Evolutionary conservation across 2,329 filamentous ascomycete genomes (phyloP).

Genomic region (Tothia fuscella): DNA sequence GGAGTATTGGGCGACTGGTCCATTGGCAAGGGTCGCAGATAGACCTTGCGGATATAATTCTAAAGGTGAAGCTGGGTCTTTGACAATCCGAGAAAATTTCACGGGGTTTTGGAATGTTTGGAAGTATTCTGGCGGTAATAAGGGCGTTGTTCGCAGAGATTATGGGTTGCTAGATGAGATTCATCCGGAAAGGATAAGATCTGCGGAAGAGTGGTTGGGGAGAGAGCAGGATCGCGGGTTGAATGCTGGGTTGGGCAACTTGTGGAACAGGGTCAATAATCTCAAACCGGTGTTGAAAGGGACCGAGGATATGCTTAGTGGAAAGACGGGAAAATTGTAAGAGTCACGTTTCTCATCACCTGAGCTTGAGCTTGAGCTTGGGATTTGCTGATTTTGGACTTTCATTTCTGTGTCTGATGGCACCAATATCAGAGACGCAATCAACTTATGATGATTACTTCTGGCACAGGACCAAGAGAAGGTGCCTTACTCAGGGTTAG

Average conservation of each 20-base stretch:
- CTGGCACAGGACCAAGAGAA: too few relatives aligned
- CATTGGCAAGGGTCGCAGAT: constrained; percentile 35
- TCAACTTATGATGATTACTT: too few relatives aligned
- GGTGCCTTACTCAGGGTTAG: too few relatives aligned
- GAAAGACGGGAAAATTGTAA: constrained; percentile 3
- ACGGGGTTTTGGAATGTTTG: constrained; percentile 40
- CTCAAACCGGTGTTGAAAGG: constrained; percentile 31
- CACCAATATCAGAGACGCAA: too few relatives aligned
- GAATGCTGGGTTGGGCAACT: constrained; percentile 16
- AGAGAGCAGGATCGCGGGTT: constrained; percentile 25
- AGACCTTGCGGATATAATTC: constrained; percentile 29
- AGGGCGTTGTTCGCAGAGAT: constrained; percentile 33
- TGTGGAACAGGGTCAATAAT: constrained; percentile 24
- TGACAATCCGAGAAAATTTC: constrained; percentile 37
- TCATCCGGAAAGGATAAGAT: constrained; percentile 36
- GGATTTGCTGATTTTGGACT: too few relatives aligned
- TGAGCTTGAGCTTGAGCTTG: too few relatives aligned
- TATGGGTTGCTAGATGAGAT: constrained; percentile 41
- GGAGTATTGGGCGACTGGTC: constrained; percentile 25
- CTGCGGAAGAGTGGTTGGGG: constrained; percentile 38
- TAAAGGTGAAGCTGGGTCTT: constrained; percentile 24
- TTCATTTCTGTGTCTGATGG: too few relatives aligned
- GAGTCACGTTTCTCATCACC: too few relatives aligned
- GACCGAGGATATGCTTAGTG: constrained; percentile 9
- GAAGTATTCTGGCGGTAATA: constrained; percentile 29